A percentile compares a stretch with the other conserved stretches of the same genome.
Evolutionary conservation across 1,284 basidiomycete genomes (phyloP).

Genomic region (Naganishia liquefaciens): DNA sequence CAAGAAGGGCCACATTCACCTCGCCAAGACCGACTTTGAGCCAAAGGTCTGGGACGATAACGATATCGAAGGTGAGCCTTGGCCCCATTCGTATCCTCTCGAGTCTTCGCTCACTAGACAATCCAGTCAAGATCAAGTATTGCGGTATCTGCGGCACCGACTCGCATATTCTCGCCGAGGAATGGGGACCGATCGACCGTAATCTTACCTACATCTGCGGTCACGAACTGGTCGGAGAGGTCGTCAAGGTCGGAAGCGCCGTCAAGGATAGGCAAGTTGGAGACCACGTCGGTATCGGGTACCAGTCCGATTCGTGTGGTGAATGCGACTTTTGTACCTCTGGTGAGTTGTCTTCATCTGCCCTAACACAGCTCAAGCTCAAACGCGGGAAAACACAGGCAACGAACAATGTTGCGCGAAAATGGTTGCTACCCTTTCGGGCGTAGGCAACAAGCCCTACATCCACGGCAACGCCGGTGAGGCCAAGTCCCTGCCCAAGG

Average conservation of each 20-base stretch:
- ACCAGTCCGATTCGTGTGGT: slow-evolving; percentile 46
- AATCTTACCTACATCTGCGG: slow-evolving; percentile 45
- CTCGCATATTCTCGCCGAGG: not conserved
- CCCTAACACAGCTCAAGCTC: not conserved
- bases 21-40: slow-evolving; percentile 45
- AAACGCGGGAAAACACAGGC: slow-evolving; percentile 21
- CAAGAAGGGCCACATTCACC: slow-evolving; percentile 30
- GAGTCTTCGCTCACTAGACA: not conserved
- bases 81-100: not conserved
- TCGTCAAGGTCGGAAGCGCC: slow-evolving; percentile 50
- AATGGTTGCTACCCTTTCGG: not conserved
- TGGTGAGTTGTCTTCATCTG: not conserved
- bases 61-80: slow-evolving; percentile 48
- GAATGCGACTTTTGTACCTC: slow-evolving; percentile 47
- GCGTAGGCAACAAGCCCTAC: slow-evolving; percentile 2
- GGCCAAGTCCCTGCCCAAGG: not conserved
- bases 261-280: slow-evolving; percentile 55
- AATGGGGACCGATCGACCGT: slow-evolving; percentile 15
- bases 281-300: slow-evolving; percentile 21
- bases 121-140: not conserved
- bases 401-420: slow-evolving; percentile 14
- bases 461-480: not conserved
- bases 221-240: slow-evolving; percentile 58
- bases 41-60: slow-evolving; percentile 50
- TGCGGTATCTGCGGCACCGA: slow-evolving; percentile 5